Conservation (phyloP, 2,329 filamentous ascomycete species). For the Curvularia verruculosa region DNA sequence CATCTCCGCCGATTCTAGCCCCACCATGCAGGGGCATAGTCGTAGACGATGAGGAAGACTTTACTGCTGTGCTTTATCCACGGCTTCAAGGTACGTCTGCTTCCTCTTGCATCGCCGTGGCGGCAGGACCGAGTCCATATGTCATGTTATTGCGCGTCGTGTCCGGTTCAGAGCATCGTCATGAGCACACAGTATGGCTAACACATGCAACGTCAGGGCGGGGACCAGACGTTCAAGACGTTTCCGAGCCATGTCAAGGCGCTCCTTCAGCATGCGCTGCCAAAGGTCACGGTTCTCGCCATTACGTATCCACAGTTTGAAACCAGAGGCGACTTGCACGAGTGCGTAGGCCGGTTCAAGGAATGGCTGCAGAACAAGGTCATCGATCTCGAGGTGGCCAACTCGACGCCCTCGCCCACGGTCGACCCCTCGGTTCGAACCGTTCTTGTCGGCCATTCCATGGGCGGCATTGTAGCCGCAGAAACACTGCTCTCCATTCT, state of each 20-base stretch:
- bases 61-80: constrained; percentile 84
- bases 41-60: constrained; percentile 72
- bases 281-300: constrained; percentile 69
- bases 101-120: background rate
- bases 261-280: constrained; percentile 68
- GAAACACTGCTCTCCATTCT: constrained; percentile 81
- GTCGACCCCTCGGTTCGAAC: constrained; percentile 84
- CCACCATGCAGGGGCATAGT: constrained; percentile 45
- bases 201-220: constrained; percentile 62
- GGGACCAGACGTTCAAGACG: constrained; percentile 76
- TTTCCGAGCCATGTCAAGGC: constrained; percentile 76
- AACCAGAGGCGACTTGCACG: constrained; percentile 75
- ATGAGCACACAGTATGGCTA: constrained; percentile 14
- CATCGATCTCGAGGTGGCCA: constrained; percentile 89
- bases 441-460: constrained; percentile 84
- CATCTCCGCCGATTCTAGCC: constrained; percentile 13
- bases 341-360: constrained; percentile 74
- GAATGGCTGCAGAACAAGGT: constrained; percentile 89
- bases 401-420: constrained; percentile 79
- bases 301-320: constrained; percentile 82
- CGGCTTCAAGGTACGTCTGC: constrained; percentile 73
- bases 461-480: constrained; percentile 88
- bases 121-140: background rate
- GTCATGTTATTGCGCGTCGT: constrained; percentile 6
- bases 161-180: constrained; percentile 2